Conservation (phyloP, 352 stramenopile species). For the Globisporangium polare region DNA sequence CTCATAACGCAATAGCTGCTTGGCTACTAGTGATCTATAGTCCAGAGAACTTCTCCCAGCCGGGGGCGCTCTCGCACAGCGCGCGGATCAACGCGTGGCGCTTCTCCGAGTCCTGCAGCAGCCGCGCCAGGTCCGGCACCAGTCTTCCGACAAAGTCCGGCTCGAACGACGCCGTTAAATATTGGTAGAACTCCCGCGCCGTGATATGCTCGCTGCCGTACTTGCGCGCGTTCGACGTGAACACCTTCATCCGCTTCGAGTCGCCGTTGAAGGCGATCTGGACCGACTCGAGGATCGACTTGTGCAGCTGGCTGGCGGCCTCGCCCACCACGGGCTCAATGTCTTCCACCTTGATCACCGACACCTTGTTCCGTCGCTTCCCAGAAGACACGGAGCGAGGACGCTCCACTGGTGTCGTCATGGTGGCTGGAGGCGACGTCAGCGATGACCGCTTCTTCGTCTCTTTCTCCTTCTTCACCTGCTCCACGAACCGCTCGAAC, state of each 20-base stretch:
- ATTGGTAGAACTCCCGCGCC: slow-evolving; percentile 86
- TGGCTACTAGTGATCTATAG: slow-evolving; percentile 28
- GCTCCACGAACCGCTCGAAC: slow-evolving; percentile 59
- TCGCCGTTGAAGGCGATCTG: slow-evolving; percentile 69
- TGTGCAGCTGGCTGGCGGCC: slow-evolving; percentile 75
- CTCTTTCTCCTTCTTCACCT: slow-evolving; percentile 74
- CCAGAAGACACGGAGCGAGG: slow-evolving; percentile 34
- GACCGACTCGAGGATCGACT: slow-evolving; percentile 79
- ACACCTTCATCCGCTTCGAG: slow-evolving; percentile 82
- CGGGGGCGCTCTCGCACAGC: slow-evolving; percentile 78
- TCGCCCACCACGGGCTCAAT: slow-evolving; percentile 83
- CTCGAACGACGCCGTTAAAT: slow-evolving; percentile 88
- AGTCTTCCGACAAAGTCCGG: slow-evolving; percentile 82
- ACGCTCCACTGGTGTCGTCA: slow-evolving; percentile 21
- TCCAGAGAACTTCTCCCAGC: slow-evolving; percentile 80
- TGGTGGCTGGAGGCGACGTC: slow-evolving; percentile 22
- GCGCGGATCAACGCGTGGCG: slow-evolving; percentile 77
- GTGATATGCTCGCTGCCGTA: slow-evolving; percentile 84
- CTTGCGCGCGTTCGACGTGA: slow-evolving; percentile 81
- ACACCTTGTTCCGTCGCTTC: slow-evolving; percentile 40
- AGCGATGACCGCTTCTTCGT: slow-evolving; percentile 59
- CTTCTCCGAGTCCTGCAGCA: slow-evolving; percentile 83
- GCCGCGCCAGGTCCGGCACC: slow-evolving; percentile 77
- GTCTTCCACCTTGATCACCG: slow-evolving; percentile 64
- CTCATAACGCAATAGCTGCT: background rate